These are phyloP conservation scores for Marasmius sp. DNA, from an alignment of 1,284 basidiomycete species.

Conservation along the genomic window DNA sequence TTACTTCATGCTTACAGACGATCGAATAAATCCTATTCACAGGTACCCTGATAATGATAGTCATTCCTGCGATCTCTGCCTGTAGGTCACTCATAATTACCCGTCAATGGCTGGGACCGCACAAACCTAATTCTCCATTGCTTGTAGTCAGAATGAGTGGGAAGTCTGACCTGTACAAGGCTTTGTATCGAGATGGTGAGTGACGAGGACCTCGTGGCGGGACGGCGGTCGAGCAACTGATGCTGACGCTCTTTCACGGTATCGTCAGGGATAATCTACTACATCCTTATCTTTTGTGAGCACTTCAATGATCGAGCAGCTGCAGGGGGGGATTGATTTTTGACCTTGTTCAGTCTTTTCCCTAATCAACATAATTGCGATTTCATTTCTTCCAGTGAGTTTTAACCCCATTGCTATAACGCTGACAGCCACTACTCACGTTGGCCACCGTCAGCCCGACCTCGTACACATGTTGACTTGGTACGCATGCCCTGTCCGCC, in stretches of 20 bases:
- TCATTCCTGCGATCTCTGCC: neutral
- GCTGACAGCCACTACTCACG: neutral
- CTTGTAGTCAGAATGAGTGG: neutral
- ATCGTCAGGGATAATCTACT: neutral
- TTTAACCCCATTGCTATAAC: neutral
- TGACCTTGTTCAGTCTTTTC: neutral
- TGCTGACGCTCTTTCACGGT: neutral
- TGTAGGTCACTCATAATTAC: neutral
- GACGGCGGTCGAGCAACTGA: neutral
- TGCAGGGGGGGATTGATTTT: neutral
- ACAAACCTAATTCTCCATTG: neutral
- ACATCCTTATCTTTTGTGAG: neutral
- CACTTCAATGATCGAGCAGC: neutral
- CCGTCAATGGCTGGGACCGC: neutral
- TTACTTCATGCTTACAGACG: neutral
- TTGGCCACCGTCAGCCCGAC: neutral
- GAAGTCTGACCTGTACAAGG: neutral
- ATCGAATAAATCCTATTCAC: no score
- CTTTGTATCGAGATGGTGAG: neutral
- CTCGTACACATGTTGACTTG: neutral
- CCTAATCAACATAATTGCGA: neutral
- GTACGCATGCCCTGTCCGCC: neutral
- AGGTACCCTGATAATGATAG: neutral
- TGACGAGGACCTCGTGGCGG: neutral
- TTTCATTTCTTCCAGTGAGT: neutral